Evolutionary conservation across 495 filamentous ascomycete genomes (phyloP).

Genomic region (Aspergillus biplanus): DNA sequence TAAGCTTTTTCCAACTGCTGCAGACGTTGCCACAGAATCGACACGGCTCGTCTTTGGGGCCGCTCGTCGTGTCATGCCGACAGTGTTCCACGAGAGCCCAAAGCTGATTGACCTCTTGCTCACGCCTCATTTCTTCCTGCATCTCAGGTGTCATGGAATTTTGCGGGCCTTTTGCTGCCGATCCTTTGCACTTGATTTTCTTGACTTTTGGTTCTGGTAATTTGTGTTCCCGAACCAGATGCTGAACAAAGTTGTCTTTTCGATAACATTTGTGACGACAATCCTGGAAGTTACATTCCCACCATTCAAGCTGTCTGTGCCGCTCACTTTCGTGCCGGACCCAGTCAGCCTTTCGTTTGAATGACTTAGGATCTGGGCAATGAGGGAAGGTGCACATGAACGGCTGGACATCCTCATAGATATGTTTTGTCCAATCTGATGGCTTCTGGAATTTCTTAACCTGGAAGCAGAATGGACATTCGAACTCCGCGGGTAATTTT

Average conservation of each 20-base stretch:
- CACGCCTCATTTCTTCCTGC: conserved; percentile 49
- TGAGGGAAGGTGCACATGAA: conserved; percentile 91
- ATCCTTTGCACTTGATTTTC: conserved; percentile 41
- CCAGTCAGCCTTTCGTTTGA: conserved; percentile 98
- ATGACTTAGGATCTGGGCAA: conserved; percentile 88
- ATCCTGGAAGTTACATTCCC: conserved; percentile 80
- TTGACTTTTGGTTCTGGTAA: conserved; percentile 72
- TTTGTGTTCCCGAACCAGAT: conserved; percentile 93
- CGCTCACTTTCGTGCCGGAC: conserved; percentile 94
- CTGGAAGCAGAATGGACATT: conserved; percentile 89
- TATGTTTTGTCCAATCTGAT: conserved; percentile 98
- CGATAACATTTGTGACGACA: conserved; percentile 86
- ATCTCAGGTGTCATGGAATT: conserved; percentile 54
- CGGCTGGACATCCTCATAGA: conserved; percentile 93
- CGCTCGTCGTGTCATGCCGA: conserved; percentile 66
- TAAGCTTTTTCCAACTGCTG: conserved; percentile 90
- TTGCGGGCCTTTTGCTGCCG: conserved; percentile 19
- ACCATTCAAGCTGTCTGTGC: conserved; percentile 91
- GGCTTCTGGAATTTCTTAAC: conserved; percentile 92
- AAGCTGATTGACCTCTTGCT: conserved; percentile 60
- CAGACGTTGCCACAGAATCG: conserved; percentile 86
- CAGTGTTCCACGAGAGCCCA: conserved; percentile 82
- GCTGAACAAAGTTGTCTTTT: conserved; percentile 95
- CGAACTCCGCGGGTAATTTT: conserved; percentile 84
- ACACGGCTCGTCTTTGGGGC: conserved; percentile 80